Evolutionary conservation across 345 rosid species (phyloP).

Genomic region (Eucalyptus tenuipes): DNA sequence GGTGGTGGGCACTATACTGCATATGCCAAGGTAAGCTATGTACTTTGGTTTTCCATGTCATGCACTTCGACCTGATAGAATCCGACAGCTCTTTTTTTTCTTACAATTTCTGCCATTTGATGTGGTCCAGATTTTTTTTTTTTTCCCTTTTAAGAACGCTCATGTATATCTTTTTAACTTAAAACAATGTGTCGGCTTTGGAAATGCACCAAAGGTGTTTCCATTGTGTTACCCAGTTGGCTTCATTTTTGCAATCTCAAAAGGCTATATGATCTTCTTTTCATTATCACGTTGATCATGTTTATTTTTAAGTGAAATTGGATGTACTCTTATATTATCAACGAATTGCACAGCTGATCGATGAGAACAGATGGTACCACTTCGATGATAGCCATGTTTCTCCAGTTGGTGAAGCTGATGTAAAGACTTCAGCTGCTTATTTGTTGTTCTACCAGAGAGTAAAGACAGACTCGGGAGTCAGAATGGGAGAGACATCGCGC

Average conservation of each 20-base stretch:
- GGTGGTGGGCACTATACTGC: conserved; percentile 98
- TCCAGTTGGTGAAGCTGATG: conserved; percentile 45
- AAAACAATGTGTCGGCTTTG: not conserved
- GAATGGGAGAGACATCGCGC: conserved; percentile 17
- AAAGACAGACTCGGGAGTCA: conserved; percentile 4
- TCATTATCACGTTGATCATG: not conserved
- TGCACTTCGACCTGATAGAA: not conserved
- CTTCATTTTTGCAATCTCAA: not conserved
- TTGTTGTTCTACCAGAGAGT: conserved; percentile 80
- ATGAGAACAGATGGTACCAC: conserved; percentile 85
- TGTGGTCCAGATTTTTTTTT: not conserved
- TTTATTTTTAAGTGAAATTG: not conserved
- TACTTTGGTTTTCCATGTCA: not conserved
- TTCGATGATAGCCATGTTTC: conserved; percentile 79
- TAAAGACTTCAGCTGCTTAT: conserved; percentile 79
- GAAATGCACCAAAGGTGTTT: not conserved
- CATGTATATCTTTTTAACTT: not conserved
- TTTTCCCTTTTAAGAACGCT: not conserved
- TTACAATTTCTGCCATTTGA: not conserved
- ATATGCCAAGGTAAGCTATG: conserved; percentile 58
- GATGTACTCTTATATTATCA: not conserved
- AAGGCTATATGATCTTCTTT: not conserved
- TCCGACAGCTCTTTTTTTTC: not conserved
- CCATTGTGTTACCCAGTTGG: not conserved
- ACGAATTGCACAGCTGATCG: conserved; percentile 42